A percentile compares a stretch with the other conserved stretches of the same genome.
phyloP scores from a whole-genome alignment of 345 rosid genomes.

The Arabidopsis suecica region DNA sequence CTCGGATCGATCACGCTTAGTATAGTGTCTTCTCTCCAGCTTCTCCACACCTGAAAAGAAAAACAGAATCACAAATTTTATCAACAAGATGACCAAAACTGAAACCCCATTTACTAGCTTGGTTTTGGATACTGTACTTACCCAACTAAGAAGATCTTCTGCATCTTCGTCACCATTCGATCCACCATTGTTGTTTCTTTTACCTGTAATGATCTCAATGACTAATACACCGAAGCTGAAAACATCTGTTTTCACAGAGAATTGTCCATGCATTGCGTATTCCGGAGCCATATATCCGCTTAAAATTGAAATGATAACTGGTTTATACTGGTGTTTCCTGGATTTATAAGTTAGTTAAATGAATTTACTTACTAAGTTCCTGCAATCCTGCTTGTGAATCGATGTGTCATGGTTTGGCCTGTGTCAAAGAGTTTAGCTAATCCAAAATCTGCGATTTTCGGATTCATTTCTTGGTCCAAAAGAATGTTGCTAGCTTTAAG shows the following conservation, averaged over 20 bases:
- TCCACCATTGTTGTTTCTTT: conserved; percentile 33
- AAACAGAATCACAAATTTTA: background rate
- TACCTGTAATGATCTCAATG: conserved; percentile 43
- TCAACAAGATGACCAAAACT: background rate
- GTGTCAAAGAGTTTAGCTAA: conserved; percentile 54
- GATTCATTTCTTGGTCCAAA: conserved; percentile 56
- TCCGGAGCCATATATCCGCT: conserved; percentile 48
- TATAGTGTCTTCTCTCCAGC: conserved; percentile 52
- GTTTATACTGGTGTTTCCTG: background rate
- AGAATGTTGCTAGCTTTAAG: conserved; percentile 65
- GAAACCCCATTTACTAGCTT: background rate
- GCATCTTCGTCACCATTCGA: conserved; percentile 31
- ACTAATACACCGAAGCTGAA: conserved; percentile 47
- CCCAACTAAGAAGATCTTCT: conserved; percentile 44
- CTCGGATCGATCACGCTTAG: conserved; percentile 48
- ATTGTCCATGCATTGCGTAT: conserved; percentile 45
- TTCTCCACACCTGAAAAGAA: conserved; percentile 56
- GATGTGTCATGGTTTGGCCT: conserved; percentile 43
- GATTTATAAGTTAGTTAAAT: background rate
- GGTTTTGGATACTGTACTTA: conserved; percentile 28
- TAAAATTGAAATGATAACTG: background rate
- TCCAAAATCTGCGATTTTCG: conserved; percentile 70
- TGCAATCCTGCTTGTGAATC: conserved; percentile 51
- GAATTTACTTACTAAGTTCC: conserved; percentile 53
- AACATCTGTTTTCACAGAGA: conserved; percentile 44